Conservation (phyloP, 352 stramenopile species). For the Phytopythium vexans region DNA sequence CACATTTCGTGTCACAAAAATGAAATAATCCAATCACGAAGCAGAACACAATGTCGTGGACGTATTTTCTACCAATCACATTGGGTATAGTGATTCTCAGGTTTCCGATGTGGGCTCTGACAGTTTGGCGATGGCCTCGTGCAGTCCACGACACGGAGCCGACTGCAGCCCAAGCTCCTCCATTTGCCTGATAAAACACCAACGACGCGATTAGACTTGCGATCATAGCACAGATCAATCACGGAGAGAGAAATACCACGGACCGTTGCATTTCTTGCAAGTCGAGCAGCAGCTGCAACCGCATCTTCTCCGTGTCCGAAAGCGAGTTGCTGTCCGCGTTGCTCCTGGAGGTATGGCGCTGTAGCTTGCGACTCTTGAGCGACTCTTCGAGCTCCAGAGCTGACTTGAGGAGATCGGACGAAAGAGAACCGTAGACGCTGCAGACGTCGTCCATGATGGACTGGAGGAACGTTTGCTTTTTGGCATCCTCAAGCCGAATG, state of each 20-base stretch:
- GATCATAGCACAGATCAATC: background rate
- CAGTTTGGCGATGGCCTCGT: conserved; percentile 20
- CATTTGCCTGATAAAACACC: conserved; percentile 36
- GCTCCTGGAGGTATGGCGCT: conserved; percentile 41
- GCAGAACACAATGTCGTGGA: conserved; percentile 7
- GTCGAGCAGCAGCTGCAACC: conserved; percentile 72
- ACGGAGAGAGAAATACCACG: conserved; percentile 5
- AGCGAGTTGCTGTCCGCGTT: conserved; percentile 23
- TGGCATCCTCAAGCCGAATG: conserved; percentile 35
- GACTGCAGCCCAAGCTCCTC: conserved; percentile 41
- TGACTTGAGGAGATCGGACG: conserved; percentile 71
- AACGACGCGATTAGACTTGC: no score
- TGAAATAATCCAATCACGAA: conserved; percentile 23
- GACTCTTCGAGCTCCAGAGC: conserved; percentile 82
- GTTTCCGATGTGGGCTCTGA: conserved; percentile 13
- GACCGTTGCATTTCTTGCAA: conserved; percentile 72
- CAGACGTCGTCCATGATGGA: conserved; percentile 60
- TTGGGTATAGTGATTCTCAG: conserved; percentile 9
- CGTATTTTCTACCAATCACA: conserved; percentile 42
- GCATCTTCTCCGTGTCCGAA: conserved; percentile 87
- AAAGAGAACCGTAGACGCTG: conserved; percentile 56
- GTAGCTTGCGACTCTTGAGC: conserved; percentile 84
- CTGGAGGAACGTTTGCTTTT: conserved; percentile 43
- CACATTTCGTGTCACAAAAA: conserved; percentile 4
- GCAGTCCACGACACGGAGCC: conserved; percentile 23